Conservation (phyloP, 148 eudicot genomes). For the Rhododendron williamsianum region DNA sequence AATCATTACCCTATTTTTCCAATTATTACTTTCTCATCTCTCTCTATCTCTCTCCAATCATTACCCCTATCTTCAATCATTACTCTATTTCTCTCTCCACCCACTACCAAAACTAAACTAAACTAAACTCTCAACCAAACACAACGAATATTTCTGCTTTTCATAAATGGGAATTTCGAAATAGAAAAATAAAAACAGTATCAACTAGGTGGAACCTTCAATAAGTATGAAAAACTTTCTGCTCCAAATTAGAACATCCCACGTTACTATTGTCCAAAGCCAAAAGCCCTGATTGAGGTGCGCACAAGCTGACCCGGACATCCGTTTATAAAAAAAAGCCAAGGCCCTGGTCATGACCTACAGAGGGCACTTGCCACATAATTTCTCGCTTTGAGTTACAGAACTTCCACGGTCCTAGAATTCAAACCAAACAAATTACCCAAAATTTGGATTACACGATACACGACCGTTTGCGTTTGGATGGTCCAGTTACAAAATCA, state of each 20-base stretch:
- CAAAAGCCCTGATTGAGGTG: neutral
- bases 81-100: no score
- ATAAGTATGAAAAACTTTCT: neutral
- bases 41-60: no score
- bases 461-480: no score
- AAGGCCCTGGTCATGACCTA: neutral
- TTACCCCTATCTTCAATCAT: no score
- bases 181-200: neutral
- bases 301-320: rapidly evolving
- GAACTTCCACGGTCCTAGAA: neutral
- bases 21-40: no score
- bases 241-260: neutral
- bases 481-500: no score
- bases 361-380: neutral
- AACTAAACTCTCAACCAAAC: no score
- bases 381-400: neutral
- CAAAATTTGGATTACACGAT: neutral
- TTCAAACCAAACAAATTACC: neutral
- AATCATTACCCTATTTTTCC: no score
- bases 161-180: neutral
- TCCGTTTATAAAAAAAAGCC: no score
- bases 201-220: neutral
- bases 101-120: no score
- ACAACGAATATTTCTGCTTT: neutral
- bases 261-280: neutral